Evolutionary conservation across 2,329 filamentous ascomycete species (phyloP), one percentile per base, ranked within the genome.

Genomic region (Pezizomycotina sp.): DNA sequence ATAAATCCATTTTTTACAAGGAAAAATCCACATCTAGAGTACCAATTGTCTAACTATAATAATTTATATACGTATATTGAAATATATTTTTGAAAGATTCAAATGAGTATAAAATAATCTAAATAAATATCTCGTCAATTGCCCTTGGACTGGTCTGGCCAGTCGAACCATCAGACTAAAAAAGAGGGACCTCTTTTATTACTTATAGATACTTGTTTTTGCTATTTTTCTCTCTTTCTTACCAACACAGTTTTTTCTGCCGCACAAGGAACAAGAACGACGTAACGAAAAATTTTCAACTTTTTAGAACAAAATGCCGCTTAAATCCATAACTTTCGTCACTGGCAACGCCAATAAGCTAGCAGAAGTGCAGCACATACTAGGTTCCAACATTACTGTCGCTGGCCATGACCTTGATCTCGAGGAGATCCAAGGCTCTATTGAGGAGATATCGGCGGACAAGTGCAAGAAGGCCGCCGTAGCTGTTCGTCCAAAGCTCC

Each of bases 261-360:
- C n/a, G 8, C 22, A 24, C 22, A 8, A 24, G n/a, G 8, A n/a
- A 24, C 8, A 8, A 8, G 8, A 8, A n/a, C 22, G n/a, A 24
- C n/a, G n/a, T 24, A 8, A 8, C n/a, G 8, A 8, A 24, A 8
- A 8, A n/a, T 24, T n/a, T 8, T n/a, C 22, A 24, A 8, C 8
- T 24, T n/a, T 24, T n/a, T 24, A 13, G 29, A 4, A 30, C 4
- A 50, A 43, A 34, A 67, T 67, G 61, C 56, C 60, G 31, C 57
- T 60, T 27, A 62, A 63, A 48, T 59, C 64, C 46, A 62, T 98
- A 48, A 84, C 91, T 60, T 98, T 98, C 63, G 92, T 98, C 55
- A 95, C 86, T 2, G 79, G 86, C 58, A 98, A 98, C 61, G 73
- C 76, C 53, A 91, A 92, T 63, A 98, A 98, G 63, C 68, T 98